Evolutionary conservation across 1,139 yeast species (phyloP), one percentile per base, ranked within the genome.

Genomic region (Starmera stellimalicola): DNA sequence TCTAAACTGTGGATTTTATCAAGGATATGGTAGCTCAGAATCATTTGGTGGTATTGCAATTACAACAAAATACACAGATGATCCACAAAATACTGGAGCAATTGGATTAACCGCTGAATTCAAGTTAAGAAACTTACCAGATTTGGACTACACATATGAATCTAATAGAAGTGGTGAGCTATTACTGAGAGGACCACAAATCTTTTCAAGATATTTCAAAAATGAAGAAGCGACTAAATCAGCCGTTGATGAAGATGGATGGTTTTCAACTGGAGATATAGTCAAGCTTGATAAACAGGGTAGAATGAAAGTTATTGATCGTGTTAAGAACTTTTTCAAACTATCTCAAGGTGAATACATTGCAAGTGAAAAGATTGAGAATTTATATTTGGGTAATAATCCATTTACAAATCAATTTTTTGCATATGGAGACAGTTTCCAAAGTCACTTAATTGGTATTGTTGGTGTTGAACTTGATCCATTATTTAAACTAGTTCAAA

Each of bases 241-340:
- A 26, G 46, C 68, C 7, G 45, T 66, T 33, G 70, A 66, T 38
- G 41, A 52, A 14, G 74, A 73, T 14, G 78, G 77, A 2, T 73
- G 77, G 77, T 73, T 72, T 51, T 50, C 58, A 28, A 73, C 80
- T 22, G 80, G 80, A 38, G 77, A 71, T 47, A 65, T 71, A 43
- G 75, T 71, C 3, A 55, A 59, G 32, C 47, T 71, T 29, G 56
- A 53, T 11, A 44, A 44, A 1, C 55, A 55, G n/a, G 68, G 68
- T 27, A 55, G 66, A 40, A 50, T 70, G 11, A 58, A 44, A 33
- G 66, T 71, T 33, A 58, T 70, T 39, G 77, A 71, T 44, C 53
- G 77, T 42, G 73, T 70, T 23, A 71, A 71, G 55, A 70, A 70
- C 48, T 70, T 70, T 53, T 71, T 69, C 58, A 70, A 71, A 47